These are phyloP conservation scores for Selaginella moellendorffii DNA, from an alignment of 75 land plant species.

Conservation along the genomic window DNA sequence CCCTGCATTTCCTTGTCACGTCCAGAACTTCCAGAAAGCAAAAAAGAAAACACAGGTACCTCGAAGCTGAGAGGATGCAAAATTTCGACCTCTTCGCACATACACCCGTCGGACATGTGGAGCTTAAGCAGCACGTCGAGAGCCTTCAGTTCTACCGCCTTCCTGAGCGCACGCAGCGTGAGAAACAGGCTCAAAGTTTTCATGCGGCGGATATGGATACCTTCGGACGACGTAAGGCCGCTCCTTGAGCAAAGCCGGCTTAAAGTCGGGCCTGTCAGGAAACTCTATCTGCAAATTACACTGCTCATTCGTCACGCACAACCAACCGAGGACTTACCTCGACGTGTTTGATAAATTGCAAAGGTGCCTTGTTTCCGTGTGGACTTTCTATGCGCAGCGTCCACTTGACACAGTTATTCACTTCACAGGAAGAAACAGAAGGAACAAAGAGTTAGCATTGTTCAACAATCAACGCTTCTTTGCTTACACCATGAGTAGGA, in stretches of 20 bases:
- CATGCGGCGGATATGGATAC: constrained; percentile 13
- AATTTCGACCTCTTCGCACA: constrained; percentile 32
- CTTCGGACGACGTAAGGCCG: constrained; percentile 55
- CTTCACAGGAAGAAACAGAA: constrained; percentile 20
- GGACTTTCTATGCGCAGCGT: constrained; percentile 44
- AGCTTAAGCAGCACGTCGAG: constrained; percentile 45
- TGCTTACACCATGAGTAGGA: constrained; percentile 12
- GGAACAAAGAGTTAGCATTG: not conserved
- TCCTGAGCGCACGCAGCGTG: constrained; percentile 24
- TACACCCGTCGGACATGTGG: constrained; percentile 65
- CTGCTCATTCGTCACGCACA: not conserved
- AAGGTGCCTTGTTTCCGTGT: constrained; percentile 52
- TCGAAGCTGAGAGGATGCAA: constrained; percentile 44
- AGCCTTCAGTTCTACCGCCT: constrained; percentile 26
- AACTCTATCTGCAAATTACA: constrained; percentile 33
- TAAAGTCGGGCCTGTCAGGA: constrained; percentile 44
- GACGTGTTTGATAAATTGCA: constrained; percentile 65
- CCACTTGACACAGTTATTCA: constrained; percentile 57
- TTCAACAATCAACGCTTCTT: constrained; percentile 4
- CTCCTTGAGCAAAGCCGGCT: constrained; percentile 25
- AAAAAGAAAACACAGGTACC: too few species aligned
- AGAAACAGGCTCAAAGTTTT: not conserved
- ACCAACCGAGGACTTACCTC: constrained; percentile 33
- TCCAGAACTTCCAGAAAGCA: too few species aligned
- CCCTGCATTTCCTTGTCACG: too few species aligned